Base-by-base conservation (phyloP, 805 yeast genomes). In the Debaryomyces tyrocola region DNA sequence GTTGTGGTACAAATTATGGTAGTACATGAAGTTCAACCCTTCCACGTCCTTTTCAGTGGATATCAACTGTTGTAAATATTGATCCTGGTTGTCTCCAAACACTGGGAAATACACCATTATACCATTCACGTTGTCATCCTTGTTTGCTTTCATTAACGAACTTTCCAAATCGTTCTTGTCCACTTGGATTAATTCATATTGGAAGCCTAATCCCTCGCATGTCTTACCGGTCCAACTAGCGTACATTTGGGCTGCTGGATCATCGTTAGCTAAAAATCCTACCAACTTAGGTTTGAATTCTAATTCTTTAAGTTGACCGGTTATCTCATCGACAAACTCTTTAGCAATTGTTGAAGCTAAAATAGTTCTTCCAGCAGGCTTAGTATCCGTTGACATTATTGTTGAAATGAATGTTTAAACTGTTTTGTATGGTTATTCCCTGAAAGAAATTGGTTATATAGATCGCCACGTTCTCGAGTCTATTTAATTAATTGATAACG, bases 61-160 rank as follows among this genome's bases (percentile, higher is more conserved):
- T 15, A 94, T 91, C 50, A 90, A 87, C 69, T 94, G 98, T 70
- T 94, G 98, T 47, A 94, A 69, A 65, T 94, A 94, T 67, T 88
- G 96, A 67, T 94, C 99, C 69, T 94, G 98, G 48, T 88, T 81
- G 62, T 89, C 88, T 3, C 96, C 97, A 67, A 89, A 94, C 2
- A 94, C 98, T 0, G 99, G 99, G 79, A 92, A 94, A 66, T 94
- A 94, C 12, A 94, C 92, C 87, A 94, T 90, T 54, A 94, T 94
- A 20, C 98, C 99, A 62, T 90, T 84, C 34, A 92, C 88, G 0
- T 63, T 55, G 45, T 78, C 80, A 59, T 91, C 92, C 24, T 74
- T 73, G 64, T 94, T 94, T 48, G 98, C 97, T 36, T 79, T 82
- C 40, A 90, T 79, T 49, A 94, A 82, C 28, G 82, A 84, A 55